Percentiles rank a stretch among this genome's conserved stretches.
Conservation (phyloP, 1,284 basidiomycete genomes). For the Clitocybe nebularis region DNA sequence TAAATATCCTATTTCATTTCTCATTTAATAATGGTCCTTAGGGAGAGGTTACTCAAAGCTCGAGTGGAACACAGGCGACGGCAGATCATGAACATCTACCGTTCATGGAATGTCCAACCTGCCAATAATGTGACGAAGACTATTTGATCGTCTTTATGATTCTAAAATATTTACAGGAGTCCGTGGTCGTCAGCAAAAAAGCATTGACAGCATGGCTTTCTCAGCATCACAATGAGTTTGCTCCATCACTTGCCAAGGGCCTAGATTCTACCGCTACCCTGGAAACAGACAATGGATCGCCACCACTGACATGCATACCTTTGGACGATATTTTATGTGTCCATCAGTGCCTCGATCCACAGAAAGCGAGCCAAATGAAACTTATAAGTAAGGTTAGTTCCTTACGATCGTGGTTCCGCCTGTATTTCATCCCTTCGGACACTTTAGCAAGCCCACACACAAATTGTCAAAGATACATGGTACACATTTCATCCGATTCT, state of each 20-base stretch:
- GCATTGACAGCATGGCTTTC: conserved; percentile 62
- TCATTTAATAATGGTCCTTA: conserved; percentile 21
- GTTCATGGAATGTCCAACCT: conserved; percentile 52
- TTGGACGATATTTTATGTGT: conserved; percentile 50
- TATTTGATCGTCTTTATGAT: conserved; percentile 2
- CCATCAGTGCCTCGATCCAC: conserved; percentile 58
- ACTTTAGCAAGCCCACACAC: conserved; percentile 44
- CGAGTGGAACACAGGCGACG: conserved; percentile 47
- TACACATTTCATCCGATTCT: conserved; percentile 46
- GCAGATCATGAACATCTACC: conserved; percentile 59
- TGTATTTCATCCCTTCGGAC: background rate
- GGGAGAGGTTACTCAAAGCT: conserved; percentile 38
- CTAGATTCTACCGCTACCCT: too few relatives aligned
- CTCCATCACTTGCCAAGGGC: too few relatives aligned
- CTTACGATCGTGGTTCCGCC: too few relatives aligned
- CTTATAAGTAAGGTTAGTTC: conserved; percentile 47
- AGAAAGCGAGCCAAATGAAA: conserved; percentile 59
- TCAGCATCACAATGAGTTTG: conserved; percentile 31
- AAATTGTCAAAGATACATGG: conserved; percentile 42
- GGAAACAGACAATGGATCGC: conserved; percentile 5
- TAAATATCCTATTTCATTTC: conserved; percentile 8
- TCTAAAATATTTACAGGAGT: conserved; percentile 36
- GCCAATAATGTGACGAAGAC: conserved; percentile 39
- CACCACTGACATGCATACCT: conserved; percentile 13
- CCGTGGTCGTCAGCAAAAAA: conserved; percentile 53